Base-by-base conservation (phyloP, 371 early-diverging fungal species). In the Umbelopsis sp. region DNA sequence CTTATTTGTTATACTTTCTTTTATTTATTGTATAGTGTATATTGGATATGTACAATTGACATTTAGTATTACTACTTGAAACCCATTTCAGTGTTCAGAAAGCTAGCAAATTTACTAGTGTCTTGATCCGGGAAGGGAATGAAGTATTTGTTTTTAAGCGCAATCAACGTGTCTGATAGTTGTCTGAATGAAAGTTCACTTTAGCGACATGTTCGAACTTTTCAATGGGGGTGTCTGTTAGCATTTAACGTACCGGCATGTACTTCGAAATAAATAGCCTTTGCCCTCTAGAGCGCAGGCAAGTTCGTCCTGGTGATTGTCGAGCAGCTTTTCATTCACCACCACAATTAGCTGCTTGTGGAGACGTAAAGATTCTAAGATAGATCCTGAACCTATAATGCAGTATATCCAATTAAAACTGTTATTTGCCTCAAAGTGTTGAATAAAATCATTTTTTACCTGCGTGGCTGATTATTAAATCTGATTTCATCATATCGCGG, bases 281-380 rank as follows among this genome's bases (percentile, higher is more conserved):
- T 82, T 70, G 1, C 72, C 68, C 9, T 83, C 80, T 70, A 97
- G 81, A 5, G 88, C 92, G 9, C 77, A 66, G 3, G 94, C 96
- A 53, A 97, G 83, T 74, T 97, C 96, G 35, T 66, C 46, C 77
- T 97, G 97, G 74, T 97, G 97, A 75, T 95, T 92, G 76, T 95
- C 89, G 93, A 93, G 90, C 38, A 97, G 79, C 35, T 70, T 69
- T 10, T 72, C 75, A 72, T 96, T 97, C 0, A 89, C 89, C 5
- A 96, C 94, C 9, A 90, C 91, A 18, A 97, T 81, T 3, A 93
- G 66, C 35, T 70, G 72, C 22, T 81, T 86, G n/a, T 81, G 68
- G 41, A 86, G 67, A 29, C 87, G 81, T 45, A 96, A 78, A 1
- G 90, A 80, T 70, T 96, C 96, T 24, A 96, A 76, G 12, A 96